Percentiles rank a stretch among this genome's conserved stretches.
Evolutionary conservation across 768 basidiomycete genomes (phyloP).

Genomic region (Phlegmacium glaucopus): DNA sequence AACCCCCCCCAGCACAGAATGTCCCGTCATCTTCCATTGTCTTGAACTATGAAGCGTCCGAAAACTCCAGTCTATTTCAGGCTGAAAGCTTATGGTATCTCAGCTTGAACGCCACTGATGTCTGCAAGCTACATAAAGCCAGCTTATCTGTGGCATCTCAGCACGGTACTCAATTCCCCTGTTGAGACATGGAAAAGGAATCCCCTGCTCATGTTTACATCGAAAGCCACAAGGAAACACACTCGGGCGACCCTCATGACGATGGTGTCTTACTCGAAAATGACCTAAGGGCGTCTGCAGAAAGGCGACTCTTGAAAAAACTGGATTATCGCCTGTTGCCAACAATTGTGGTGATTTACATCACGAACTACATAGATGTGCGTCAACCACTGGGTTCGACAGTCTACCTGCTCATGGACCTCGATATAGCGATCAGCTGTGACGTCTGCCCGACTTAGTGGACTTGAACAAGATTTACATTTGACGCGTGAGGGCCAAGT

Average conservation of each 20-base stretch:
- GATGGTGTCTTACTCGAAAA: not conserved
- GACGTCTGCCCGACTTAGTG: constrained; percentile 43
- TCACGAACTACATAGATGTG: constrained; percentile 67
- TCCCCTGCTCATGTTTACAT: too few species aligned
- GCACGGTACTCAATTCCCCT: too few species aligned
- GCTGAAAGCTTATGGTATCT: too few species aligned
- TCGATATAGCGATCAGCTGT: constrained; percentile 36
- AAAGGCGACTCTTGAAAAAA: constrained; percentile 43
- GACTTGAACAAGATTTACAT: constrained; percentile 40
- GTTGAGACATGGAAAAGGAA: too few species aligned
- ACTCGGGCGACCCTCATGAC: not conserved
- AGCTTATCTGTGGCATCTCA: too few species aligned
- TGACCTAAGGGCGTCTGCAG: constrained; percentile 26
- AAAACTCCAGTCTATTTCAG: too few species aligned
- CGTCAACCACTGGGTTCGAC: constrained; percentile 4
- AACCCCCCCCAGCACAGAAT: too few species aligned
- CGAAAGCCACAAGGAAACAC: too few species aligned
- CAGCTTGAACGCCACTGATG: too few species aligned
- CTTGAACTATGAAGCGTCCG: too few species aligned
- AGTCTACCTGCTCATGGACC: not conserved
- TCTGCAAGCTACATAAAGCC: too few species aligned
- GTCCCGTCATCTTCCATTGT: too few species aligned
- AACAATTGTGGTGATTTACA: constrained; percentile 51
- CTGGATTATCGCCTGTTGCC: constrained; percentile 53
- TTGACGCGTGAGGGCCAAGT: not conserved